Percentiles rank a stretch among this genome's conserved stretches.
Evolutionary conservation across 2,329 filamentous ascomycete genomes (phyloP).

Genomic region (Hypomyces rosellus): DNA sequence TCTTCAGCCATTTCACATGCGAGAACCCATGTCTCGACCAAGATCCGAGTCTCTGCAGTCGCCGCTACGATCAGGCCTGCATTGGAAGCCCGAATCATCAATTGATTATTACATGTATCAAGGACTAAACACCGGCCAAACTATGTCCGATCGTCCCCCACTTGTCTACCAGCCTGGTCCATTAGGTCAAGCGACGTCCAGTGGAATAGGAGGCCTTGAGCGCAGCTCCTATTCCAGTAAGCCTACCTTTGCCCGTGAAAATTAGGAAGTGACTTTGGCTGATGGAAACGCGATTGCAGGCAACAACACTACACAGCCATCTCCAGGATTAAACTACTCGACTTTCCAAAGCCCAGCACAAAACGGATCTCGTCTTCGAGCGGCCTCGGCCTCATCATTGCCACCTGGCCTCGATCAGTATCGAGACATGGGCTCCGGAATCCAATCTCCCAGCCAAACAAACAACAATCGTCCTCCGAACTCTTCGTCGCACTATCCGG

Average conservation of each 20-base stretch:
- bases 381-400: conserved; percentile 42
- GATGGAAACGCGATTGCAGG: background rate
- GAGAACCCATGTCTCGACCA: conserved; percentile 51
- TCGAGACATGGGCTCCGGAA: conserved; percentile 26
- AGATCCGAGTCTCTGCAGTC: conserved; percentile 54
- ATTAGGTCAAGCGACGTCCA: conserved; percentile 24
- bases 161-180: conserved; percentile 46
- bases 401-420: conserved; percentile 43
- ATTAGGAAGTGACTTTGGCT: background rate
- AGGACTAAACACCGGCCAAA: conserved; percentile 39
- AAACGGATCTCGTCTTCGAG: conserved; percentile 41
- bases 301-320: conserved; percentile 39
- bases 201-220: conserved; percentile 43
- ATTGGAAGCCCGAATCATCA: conserved; percentile 53
- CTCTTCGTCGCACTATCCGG: conserved; percentile 34
- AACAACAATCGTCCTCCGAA: conserved; percentile 10
- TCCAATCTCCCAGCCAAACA: conserved; percentile 9
- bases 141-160: conserved; percentile 40
- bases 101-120: conserved; percentile 52
- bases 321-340: conserved; percentile 44
- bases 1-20: conserved; percentile 52
- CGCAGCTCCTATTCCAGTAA: conserved; percentile 47
- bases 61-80: conserved; percentile 53
- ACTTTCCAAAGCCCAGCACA: conserved; percentile 36
- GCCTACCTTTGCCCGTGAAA: conserved; percentile 15